Base-by-base conservation (phyloP, 2,329 filamentous ascomycete species). In the Colletotrichum aenigma region DNA sequence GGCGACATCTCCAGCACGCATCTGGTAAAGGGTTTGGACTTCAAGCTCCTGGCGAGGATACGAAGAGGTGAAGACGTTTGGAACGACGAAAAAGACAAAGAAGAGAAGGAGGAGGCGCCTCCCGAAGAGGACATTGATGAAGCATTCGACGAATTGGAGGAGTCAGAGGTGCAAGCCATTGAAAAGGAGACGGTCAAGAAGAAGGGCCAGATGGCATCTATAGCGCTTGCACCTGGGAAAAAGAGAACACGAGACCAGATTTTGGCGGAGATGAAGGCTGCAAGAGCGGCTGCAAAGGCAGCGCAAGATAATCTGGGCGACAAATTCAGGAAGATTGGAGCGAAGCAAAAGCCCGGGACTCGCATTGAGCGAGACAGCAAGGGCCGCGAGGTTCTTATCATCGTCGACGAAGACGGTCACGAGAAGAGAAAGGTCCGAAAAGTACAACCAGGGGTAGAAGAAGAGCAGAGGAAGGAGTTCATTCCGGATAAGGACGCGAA, bases 11-110 rank as follows among this genome's bases (percentile, higher is more conserved):
- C 88, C 16, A 95, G 92, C 79, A 98, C 96, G 16, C 95, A 98
- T 88, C 85, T 98, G 78, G 93, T 98, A 64, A 98, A 98, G 82
- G 97, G 97, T 0, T 85, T 99, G 66, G 97, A 99, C 84, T 94
- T 95, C 82, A 94, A 94, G 83, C 87, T 98, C 15, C 86, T 96
- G 32, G 91, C 94, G 83, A 89, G 93, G 78, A 89, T 94, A 75
- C 90, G 90, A 76, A 90, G 89, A 71, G 94, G 94, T 55, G 94
- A 96, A 82, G 87, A 96, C 83, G 89, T 95, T 2, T 89, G 88
- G 78, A 83, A 81, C n/a, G 84, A 86, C 9, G 81, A 80, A 10
- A 79, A 82, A 34, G 77, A 81, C 4, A 72, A 79, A 32, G 30
- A 61, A 32, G 58, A 48, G 28, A 81, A 85, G 13, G 81, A 80